Evolutionary conservation across 495 filamentous ascomycete species (phyloP).

Genomic region (Neurospora pannonica): DNA sequence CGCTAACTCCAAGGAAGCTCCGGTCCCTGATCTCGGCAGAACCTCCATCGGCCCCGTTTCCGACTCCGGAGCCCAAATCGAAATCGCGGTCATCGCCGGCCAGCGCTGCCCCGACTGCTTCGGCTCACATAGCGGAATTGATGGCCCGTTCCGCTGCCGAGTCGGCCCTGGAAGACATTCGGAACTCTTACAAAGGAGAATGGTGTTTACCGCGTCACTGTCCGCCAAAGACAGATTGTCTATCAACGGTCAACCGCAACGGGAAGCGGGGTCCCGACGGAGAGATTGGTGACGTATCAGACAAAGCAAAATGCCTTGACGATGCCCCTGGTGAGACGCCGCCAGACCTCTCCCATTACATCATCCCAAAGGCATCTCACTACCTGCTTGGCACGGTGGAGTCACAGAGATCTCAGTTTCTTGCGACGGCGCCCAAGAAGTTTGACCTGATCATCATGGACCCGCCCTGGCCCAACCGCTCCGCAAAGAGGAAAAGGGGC

Average conservation of each 20-base stretch:
- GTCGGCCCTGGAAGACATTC: constrained; percentile 30
- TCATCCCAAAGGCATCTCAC: constrained; percentile 25
- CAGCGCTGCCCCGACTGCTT: constrained; percentile 7
- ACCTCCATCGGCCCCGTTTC: constrained; percentile 30
- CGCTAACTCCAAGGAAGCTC: constrained; percentile 8
- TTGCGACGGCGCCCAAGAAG: constrained; percentile 17
- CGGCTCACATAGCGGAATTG: constrained; percentile 34
- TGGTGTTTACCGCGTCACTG: constrained; percentile 36
- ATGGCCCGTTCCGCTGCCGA: constrained; percentile 35
- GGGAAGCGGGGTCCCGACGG: constrained; percentile 9
- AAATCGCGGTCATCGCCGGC: background rate
- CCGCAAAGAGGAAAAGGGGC: constrained; percentile 57
- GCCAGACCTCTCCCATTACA: background rate
- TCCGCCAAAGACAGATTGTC: background rate
- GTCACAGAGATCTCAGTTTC: constrained; percentile 21
- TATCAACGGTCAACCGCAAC: background rate
- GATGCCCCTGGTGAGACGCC: constrained; percentile 4
- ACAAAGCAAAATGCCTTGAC: constrained; percentile 36
- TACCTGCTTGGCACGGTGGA: constrained; percentile 33
- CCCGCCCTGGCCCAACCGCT: constrained; percentile 92
- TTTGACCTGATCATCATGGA: constrained; percentile 83
- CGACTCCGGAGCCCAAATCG: constrained; percentile 35
- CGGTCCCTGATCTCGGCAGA: constrained; percentile 26
- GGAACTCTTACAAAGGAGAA: constrained; percentile 23
- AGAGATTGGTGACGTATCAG: constrained; percentile 34